phyloP scores from a whole-genome alignment of 179 eudicot species.

The Vitellaria paradoxa region DNA sequence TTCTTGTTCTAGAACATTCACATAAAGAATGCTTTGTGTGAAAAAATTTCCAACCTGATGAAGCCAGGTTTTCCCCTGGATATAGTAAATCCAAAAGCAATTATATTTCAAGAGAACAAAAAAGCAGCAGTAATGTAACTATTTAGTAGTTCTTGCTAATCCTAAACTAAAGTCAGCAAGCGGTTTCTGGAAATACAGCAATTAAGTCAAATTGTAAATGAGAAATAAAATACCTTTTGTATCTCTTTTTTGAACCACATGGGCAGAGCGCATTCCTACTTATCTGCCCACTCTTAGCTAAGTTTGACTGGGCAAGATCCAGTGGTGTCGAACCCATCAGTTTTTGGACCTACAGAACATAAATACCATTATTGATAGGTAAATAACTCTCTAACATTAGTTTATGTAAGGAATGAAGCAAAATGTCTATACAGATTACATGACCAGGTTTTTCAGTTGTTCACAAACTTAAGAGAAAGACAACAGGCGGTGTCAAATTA shows the following conservation, averaged over 20 bases:
- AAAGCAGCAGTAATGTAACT: conserved; percentile 3
- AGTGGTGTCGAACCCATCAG: conserved; percentile 83
- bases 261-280: conserved; percentile 87
- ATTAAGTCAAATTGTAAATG: neutral
- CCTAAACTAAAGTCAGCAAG: neutral
- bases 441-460: neutral
- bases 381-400: neutral
- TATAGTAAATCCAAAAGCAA: neutral
- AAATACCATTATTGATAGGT: neutral
- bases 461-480: neutral
- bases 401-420: neutral
- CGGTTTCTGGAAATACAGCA: neutral
- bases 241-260: conserved; percentile 89
- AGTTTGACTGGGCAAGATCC: conserved; percentile 78
- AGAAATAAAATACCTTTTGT: conserved; percentile 54
- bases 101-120: neutral
- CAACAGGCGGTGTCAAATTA: too few relatives aligned
- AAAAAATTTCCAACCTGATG: neutral
- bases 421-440: neutral
- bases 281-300: conserved; percentile 92
- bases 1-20: too few relatives aligned
- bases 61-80: neutral
- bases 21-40: neutral
- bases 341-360: conserved; percentile 66
- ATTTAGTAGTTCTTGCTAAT: neutral